Base-by-base conservation (phyloP, 441 rosid genomes). In the Melastoma candidum region DNA sequence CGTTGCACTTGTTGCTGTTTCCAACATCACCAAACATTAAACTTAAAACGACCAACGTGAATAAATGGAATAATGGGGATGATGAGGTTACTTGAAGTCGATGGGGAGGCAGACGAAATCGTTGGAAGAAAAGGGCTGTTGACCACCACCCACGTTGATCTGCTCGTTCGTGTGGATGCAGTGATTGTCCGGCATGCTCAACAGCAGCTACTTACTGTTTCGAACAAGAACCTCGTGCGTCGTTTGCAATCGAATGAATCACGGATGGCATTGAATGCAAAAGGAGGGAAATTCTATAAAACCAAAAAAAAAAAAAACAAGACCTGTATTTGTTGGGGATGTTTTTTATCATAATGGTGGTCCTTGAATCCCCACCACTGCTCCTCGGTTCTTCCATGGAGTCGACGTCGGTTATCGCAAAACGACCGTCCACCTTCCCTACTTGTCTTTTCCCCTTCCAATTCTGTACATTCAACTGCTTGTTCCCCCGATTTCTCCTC, bases 281-380 rank as follows among this genome's bases (percentile, higher is more conserved):
- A 17, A 17, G 22, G 22, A 17, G 22, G 22, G 22, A 17, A 17
- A 17, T 17, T 17, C 22, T 17, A 17, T 17, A 17, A 17, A 17
- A 17, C 22, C 22, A n/a, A 32, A 49, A 26, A 1, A 7, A 4
- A 44, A 2, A 8, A 26, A 17, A 14, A 11, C 7, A 32, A 44
- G 26, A 87, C 98, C 98, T 92, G 83, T 87, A 92, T 71, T 92
- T 92, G 66, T 92, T 92, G 67, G 98, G 98, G 51, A 92, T 92
- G 96, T 92, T 92, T 78, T 84, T 92, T 77, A 92, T 82, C 98
- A 92, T 92, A 59, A 92, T 80, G 60, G 98, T 87, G 63, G 98
- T 87, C 62, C 98, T 81, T 45, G 80, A 68, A 68, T 92, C 22
- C 22, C 22, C 95, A 57, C 68, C 71, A 49, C 73, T 63, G 61